These are phyloP conservation scores for Phyllostachys edulis DNA, from an alignment of 176 grass and related monocot species.

Conservation along the genomic window DNA sequence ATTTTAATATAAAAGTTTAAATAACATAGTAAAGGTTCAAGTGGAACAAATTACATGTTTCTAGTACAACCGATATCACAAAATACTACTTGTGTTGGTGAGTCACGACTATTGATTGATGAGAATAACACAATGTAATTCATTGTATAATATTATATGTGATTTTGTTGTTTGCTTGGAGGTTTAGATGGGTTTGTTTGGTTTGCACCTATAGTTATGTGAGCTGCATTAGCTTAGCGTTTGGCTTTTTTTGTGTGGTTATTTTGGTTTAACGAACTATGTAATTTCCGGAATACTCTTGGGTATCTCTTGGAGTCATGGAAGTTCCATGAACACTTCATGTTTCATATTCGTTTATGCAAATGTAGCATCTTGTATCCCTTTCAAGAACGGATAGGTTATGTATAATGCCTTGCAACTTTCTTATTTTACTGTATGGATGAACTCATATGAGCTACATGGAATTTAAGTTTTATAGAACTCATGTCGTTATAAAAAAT, in stretches of 20 bases:
- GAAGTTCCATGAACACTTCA: neutral
- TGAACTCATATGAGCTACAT: neutral
- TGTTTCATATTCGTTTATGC: conserved; percentile 7
- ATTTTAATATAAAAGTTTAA: too few species aligned
- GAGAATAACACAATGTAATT: too few species aligned
- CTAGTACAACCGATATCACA: too few species aligned
- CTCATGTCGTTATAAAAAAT: conserved; percentile 6
- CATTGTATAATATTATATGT: too few species aligned
- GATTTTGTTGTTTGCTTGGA: neutral
- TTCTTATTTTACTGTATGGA: too few species aligned
- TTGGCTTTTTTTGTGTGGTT: neutral
- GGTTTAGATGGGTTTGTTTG: neutral
- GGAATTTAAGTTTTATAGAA: neutral
- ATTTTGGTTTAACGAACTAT: conserved; percentile 3
- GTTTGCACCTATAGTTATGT: neutral
- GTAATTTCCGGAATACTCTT: neutral
- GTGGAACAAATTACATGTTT: too few species aligned
- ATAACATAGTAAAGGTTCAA: too few species aligned
- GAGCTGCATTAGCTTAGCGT: neutral
- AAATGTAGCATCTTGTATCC: neutral
- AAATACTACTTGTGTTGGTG: too few species aligned
- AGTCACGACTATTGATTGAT: too few species aligned
- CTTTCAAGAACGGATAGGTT: neutral
- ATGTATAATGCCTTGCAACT: too few species aligned
- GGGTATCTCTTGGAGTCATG: neutral